These are phyloP conservation scores for Populus nigra DNA, from an alignment of 345 rosid genomes.

Conservation along the genomic window DNA sequence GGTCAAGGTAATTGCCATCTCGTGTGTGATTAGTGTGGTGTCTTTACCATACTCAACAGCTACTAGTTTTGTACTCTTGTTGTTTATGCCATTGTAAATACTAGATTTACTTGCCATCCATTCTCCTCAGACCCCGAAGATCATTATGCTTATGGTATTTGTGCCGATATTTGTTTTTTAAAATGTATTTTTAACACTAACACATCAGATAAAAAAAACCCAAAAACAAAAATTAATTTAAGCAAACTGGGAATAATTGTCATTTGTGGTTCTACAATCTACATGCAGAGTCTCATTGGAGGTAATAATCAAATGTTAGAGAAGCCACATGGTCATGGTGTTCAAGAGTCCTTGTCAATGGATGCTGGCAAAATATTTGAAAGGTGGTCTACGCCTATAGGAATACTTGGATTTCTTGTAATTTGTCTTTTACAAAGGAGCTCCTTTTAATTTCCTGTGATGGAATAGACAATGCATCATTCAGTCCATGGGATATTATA, in stretches of 20 bases:
- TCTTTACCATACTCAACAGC: background rate
- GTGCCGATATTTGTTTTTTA: no score
- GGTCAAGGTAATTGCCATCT: background rate
- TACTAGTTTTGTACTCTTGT: background rate
- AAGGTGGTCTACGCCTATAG: background rate
- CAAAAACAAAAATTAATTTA: no score
- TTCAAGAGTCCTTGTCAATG: no score
- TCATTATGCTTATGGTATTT: no score
- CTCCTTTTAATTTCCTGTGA: background rate
- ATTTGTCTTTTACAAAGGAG: conserved; percentile 3
- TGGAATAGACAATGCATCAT: background rate
- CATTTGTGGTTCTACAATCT: background rate
- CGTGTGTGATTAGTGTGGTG: background rate
- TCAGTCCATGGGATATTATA: background rate
- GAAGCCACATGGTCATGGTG: no score
- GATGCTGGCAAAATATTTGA: background rate
- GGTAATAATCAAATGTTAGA: no score
- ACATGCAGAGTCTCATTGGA: background rate
- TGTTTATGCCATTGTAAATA: background rate
- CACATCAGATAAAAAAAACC: no score
- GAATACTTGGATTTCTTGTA: background rate
- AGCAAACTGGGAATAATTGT: background rate
- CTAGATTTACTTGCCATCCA: background rate
- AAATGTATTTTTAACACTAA: no score
- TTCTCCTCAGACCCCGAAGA: no score